Conservation (phyloP, 2,329 filamentous ascomycete genomes). For the Beauveria medogensis region DNA sequence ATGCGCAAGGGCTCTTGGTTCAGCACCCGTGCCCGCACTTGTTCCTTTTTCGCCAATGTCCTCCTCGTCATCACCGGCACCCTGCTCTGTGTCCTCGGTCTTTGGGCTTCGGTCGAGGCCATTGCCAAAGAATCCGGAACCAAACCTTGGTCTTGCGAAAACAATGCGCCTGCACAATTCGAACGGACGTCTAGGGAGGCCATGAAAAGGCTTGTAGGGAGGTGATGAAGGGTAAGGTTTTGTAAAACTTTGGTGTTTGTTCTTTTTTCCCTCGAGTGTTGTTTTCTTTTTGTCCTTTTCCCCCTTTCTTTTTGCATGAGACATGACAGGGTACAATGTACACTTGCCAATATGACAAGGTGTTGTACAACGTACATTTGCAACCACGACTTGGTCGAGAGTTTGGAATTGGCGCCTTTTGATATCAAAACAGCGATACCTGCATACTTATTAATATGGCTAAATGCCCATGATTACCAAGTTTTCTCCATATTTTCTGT, state of each 20-base stretch:
- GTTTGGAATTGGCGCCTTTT: background rate
- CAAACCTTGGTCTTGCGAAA: constrained; percentile 28
- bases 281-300: background rate
- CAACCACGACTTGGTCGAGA: background rate
- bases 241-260: background rate
- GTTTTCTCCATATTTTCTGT: background rate
- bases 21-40: constrained; percentile 21
- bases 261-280: background rate
- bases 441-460: constrained; percentile 5
- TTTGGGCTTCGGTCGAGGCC: constrained; percentile 32
- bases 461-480: background rate
- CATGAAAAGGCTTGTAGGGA: background rate
- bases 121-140: constrained; percentile 23
- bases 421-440: constrained; percentile 1
- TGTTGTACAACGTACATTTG: background rate
- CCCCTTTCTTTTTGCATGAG: background rate
- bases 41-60: constrained; percentile 25
- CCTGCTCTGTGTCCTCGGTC: constrained; percentile 29
- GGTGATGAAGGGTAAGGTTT: too few relatives aligned
- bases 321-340: background rate
- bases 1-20: constrained; percentile 36
- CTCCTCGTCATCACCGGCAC: constrained; percentile 25
- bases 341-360: background rate
- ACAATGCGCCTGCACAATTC: constrained; percentile 1
- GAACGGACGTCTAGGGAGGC: background rate